phyloP scores from a whole-genome alignment of 139 green algal species.

The Chlorella sp. region DNA sequence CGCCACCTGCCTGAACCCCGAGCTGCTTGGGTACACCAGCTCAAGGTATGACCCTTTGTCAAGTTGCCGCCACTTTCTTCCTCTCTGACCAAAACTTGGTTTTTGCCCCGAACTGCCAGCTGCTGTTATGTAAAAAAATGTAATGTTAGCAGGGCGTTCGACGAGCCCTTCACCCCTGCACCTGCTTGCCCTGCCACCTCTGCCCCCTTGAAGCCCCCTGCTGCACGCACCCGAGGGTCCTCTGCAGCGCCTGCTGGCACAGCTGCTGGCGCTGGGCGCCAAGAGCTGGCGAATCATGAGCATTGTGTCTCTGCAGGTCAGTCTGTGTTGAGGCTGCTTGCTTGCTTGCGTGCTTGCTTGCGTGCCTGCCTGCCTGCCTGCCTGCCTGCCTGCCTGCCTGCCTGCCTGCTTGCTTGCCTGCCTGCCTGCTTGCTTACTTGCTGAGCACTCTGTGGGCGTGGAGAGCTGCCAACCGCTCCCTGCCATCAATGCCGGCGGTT shows the following conservation, averaged over 20 bases:
- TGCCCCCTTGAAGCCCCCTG: neutral
- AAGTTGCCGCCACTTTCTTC: too few species aligned
- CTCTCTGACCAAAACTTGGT: too few species aligned
- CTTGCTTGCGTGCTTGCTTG: neutral
- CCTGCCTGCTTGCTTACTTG: too few species aligned
- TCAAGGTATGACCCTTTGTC: neutral
- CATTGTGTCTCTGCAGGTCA: conserved; percentile 4
- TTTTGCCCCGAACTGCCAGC: too few species aligned
- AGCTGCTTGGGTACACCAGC: conserved; percentile 36
- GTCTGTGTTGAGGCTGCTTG: neutral
- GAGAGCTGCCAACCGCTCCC: too few species aligned
- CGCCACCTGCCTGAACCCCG: conserved; percentile 50
- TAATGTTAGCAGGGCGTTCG: neutral
- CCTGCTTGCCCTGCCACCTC: neutral
- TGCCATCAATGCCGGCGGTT: too few species aligned
- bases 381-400: neutral
- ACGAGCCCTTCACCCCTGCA: neutral
- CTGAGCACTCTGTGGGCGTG: too few species aligned
- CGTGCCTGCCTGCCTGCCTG: neutral
- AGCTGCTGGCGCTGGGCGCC: conserved; percentile 5
- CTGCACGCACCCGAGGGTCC: neutral
- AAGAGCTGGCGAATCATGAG: conserved; percentile 22
- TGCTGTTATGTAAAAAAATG: too few species aligned
- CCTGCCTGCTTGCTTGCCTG: too few species aligned
- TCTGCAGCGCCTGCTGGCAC: neutral